Evolutionary conservation across 2,329 filamentous ascomycete genomes (phyloP).

Genomic region (Clonostachys rosea): DNA sequence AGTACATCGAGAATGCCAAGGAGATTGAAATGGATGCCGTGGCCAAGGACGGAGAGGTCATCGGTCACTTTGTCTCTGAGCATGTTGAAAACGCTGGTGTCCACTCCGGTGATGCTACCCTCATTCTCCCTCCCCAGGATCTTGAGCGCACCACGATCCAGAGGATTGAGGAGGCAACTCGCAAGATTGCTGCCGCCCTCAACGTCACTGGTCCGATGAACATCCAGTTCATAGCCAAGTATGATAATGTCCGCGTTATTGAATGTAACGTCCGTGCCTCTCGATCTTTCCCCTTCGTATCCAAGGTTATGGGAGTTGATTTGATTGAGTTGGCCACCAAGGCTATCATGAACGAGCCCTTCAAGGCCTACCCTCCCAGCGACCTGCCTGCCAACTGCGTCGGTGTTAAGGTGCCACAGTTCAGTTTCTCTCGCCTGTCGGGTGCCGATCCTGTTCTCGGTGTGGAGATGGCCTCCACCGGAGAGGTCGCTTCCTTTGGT

Average conservation of each 20-base stretch:
- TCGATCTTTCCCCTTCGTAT: slow-evolving; percentile 95
- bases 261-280: slow-evolving; percentile 98
- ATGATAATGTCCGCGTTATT: slow-evolving; percentile 99
- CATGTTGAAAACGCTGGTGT: slow-evolving; percentile 99
- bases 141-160: slow-evolving; percentile 82
- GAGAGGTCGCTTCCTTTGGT: slow-evolving; percentile 96
- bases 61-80: slow-evolving; percentile 96
- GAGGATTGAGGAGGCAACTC: slow-evolving; percentile 89
- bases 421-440: slow-evolving; percentile 95
- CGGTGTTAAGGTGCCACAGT: slow-evolving; percentile 96
- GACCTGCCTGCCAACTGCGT: slow-evolving; percentile 78
- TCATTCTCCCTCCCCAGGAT: slow-evolving; percentile 93
- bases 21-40: slow-evolving; percentile 99
- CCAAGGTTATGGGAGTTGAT: slow-evolving; percentile 97
- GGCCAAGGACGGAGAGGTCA: slow-evolving; percentile 80
- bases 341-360: slow-evolving; percentile 83
- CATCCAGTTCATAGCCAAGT: slow-evolving; percentile 99
- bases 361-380: slow-evolving; percentile 75
- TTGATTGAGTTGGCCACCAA: slow-evolving; percentile 98
- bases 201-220: slow-evolving; percentile 98
- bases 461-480: slow-evolving; percentile 98
- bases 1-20: slow-evolving; percentile 99
- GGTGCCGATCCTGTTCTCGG: slow-evolving; percentile 94
- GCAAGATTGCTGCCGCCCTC: slow-evolving; percentile 89
- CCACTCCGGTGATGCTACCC: slow-evolving; percentile 93